Percentiles rank a stretch among this genome's conserved stretches.
Conservation (phyloP, 169 alveolate species). For the Eimeria maxima region DNA sequence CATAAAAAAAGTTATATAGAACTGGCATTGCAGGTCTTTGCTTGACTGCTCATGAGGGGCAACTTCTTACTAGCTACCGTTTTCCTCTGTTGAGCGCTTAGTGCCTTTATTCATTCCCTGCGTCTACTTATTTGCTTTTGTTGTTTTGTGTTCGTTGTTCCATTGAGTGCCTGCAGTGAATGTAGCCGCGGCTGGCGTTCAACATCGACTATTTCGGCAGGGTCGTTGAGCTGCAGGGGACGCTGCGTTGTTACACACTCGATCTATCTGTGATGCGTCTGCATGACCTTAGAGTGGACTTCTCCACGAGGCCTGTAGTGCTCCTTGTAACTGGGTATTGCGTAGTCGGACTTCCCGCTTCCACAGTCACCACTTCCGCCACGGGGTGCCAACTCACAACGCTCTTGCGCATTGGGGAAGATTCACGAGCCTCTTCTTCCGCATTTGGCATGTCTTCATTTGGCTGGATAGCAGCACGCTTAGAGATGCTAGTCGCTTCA, state of each 20-base stretch:
- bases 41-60: neutral
- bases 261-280: neutral
- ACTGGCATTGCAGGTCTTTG: neutral
- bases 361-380: conserved; percentile 58
- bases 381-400: conserved; percentile 42
- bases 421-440: neutral
- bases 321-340: neutral
- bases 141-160: neutral
- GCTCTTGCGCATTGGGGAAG: neutral
- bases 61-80: no score
- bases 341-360: conserved; percentile 7
- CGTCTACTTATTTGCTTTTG: neutral
- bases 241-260: neutral
- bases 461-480: neutral
- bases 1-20: neutral
- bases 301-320: conserved; percentile 7
- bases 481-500: no score
- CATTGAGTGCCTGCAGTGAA: neutral
- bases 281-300: neutral
- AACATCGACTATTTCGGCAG: neutral
- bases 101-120: neutral
- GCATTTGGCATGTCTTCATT: neutral
- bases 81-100: neutral
- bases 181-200: neutral
- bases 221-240: neutral